Evolutionary conservation across 331 rosid genomes (phyloP), one percentile per base, ranked within the genome.

Genomic region (Arachis monticola): DNA sequence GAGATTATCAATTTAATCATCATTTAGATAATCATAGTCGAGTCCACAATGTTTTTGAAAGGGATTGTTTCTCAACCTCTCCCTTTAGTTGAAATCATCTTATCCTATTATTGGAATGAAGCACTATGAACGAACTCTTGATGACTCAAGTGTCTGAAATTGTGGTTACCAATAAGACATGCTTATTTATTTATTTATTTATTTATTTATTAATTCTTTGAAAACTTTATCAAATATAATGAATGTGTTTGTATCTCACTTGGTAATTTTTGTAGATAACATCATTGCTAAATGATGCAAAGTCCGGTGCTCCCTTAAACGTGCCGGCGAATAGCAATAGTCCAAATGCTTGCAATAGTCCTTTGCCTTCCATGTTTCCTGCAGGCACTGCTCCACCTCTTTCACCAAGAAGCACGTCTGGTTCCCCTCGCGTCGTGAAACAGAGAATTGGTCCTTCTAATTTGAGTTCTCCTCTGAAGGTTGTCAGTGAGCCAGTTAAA

Each of bases 301-400:
- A 95, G 81, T 87, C 97, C 0, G 97, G 98, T 17, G 89, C 65
- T 77, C 96, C 99, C 50, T 86, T 95, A 86, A 95, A 86, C 84
- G 98, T 90, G 38, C 92, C 95, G 5, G 99, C 97, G 30, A 89
- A 83, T 70, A 87, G 94, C 80, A 90, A 98, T 40, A 95, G 99
- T 88, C 99, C 99, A 27, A 96, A 87, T 89, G 92, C 97, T 74
- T 62, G 83, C 2, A 82, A 83, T 92, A 90, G 76, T 85, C 76
- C 98, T 32, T 80, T 95, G 87, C 99, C 99, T 50, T 95, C 99
- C 70, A 90, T 95, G 96, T 95, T 95, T 89, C 98, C 98, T 42
- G 99, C 99, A 0, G 99, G 99, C 75, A 90, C 96, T 84, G 99
- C 97, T 38, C 99, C 99, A 2, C 99, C 99, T 35, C 84, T 95